phyloP scores from a whole-genome alignment of 2,329 filamentous ascomycete genomes.

The Fusarium tupiense region DNA sequence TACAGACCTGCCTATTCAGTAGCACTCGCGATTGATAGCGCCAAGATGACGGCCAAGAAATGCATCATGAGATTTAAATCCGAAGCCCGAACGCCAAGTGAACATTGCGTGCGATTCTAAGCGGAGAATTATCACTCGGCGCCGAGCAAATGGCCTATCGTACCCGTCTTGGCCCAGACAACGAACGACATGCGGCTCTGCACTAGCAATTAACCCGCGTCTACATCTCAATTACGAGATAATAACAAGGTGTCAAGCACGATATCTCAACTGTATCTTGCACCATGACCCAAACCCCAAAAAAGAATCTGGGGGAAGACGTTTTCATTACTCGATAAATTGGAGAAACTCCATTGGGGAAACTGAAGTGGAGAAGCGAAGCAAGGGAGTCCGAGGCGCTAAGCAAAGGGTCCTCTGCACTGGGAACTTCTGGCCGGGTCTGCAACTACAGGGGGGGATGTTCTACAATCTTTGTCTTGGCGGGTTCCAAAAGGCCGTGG shows the following conservation, averaged over 20 bases:
- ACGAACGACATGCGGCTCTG: slow-evolving; percentile 11
- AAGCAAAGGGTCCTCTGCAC: slow-evolving; percentile 34
- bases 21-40: not conserved
- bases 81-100: not conserved
- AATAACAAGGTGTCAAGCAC: slow-evolving; percentile 11
- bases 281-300: slow-evolving; percentile 3
- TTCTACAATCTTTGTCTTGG: not conserved
- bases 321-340: slow-evolving; percentile 24
- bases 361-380: not conserved
- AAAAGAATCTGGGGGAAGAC: slow-evolving; percentile 20
- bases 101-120: slow-evolving; percentile 14
- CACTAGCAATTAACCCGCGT: not conserved
- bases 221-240: slow-evolving; percentile 1
- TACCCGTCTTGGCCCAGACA: not conserved
- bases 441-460: not conserved
- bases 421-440: slow-evolving; percentile 14
- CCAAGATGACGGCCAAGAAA: not conserved
- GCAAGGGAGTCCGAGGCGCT: slow-evolving; percentile 8
- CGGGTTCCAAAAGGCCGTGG: slow-evolving; percentile 31
- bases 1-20: slow-evolving; percentile 23
- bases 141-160: slow-evolving; percentile 8
- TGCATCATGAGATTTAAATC: not conserved
- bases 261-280: slow-evolving; percentile 20
- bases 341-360: not conserved
- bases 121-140: not conserved